Evolutionary conservation across 2,329 filamentous ascomycete species (phyloP).

Genomic region (Trichoderma lentiforme): DNA sequence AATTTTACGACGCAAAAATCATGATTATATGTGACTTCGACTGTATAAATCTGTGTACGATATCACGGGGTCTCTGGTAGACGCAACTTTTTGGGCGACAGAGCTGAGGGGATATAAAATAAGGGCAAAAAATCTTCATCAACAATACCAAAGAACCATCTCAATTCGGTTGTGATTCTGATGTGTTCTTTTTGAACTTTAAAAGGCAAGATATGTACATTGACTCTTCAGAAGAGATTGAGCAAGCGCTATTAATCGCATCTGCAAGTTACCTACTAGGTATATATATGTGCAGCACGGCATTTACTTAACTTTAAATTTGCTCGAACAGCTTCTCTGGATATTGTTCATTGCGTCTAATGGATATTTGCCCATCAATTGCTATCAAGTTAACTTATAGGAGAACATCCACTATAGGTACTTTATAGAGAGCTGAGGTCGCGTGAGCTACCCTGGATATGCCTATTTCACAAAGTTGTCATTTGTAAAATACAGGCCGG

Average conservation of each 20-base stretch:
- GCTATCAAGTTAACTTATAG: neutral
- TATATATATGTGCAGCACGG: neutral
- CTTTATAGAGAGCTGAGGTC: neutral
- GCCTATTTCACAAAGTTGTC: neutral
- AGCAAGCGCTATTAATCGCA: neutral
- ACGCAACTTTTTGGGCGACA: neutral
- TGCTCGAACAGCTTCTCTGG: neutral
- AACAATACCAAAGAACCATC: neutral
- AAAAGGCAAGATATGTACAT: neutral
- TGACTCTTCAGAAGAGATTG: neutral
- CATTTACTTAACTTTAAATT: neutral
- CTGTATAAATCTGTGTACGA: constrained; percentile 14
- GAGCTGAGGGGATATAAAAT: neutral
- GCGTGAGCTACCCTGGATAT: neutral
- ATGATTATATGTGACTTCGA: neutral
- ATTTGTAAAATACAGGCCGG: neutral
- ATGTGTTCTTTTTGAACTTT: neutral
- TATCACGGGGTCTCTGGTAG: neutral
- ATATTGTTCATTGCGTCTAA: neutral
- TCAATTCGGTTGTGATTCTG: neutral
- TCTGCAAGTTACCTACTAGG: neutral
- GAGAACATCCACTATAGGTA: neutral
- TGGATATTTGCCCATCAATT: neutral
- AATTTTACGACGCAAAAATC: neutral
- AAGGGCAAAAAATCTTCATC: neutral